These are phyloP conservation scores for Collybia mongolica DNA, from an alignment of 768 basidiomycete genomes.

Conservation along the genomic window DNA sequence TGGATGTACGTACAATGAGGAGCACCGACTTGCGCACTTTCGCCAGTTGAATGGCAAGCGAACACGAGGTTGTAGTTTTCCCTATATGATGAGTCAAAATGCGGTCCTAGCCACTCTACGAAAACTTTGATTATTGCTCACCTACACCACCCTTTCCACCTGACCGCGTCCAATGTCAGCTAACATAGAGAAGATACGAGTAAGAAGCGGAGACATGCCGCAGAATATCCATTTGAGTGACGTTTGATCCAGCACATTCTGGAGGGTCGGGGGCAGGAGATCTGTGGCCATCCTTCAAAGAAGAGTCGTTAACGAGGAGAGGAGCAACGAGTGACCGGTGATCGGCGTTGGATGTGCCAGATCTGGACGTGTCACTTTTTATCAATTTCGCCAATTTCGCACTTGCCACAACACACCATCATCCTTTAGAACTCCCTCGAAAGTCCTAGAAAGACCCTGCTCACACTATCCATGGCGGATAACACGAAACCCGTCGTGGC, in stretches of 20 bases:
- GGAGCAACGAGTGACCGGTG: neutral
- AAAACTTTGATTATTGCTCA: conserved; percentile 34
- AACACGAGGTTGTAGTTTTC: conserved; percentile 98
- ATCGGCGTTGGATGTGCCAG: conserved; percentile 7
- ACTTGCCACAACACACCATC: conserved; percentile 4
- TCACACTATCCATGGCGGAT: conserved; percentile 25
- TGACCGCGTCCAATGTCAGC: conserved; percentile 28
- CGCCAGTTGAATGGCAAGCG: conserved; percentile 95
- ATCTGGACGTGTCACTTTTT: conserved; percentile 8
- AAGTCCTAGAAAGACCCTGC: conserved; percentile 6
- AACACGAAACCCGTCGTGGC: conserved; percentile 20
- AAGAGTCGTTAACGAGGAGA: neutral
- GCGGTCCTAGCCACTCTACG: neutral
- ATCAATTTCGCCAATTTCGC: conserved; percentile 6
- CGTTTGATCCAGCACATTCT: conserved; percentile 93
- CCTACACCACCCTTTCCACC: conserved; percentile 99
- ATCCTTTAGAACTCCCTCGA: conserved; percentile 9
- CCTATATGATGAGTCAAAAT: conserved; percentile 42
- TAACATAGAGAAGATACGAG: conserved; percentile 7
- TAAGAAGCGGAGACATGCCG: conserved; percentile 50
- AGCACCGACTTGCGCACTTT: conserved; percentile 91
- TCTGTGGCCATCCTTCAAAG: conserved; percentile 51
- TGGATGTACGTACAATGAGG: conserved; percentile 70
- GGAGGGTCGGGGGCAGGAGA: conserved; percentile 78
- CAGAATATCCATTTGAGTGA: conserved; percentile 99